Conservation (phyloP, 2,329 filamentous ascomycete species). For the Penicillium decumbens region DNA sequence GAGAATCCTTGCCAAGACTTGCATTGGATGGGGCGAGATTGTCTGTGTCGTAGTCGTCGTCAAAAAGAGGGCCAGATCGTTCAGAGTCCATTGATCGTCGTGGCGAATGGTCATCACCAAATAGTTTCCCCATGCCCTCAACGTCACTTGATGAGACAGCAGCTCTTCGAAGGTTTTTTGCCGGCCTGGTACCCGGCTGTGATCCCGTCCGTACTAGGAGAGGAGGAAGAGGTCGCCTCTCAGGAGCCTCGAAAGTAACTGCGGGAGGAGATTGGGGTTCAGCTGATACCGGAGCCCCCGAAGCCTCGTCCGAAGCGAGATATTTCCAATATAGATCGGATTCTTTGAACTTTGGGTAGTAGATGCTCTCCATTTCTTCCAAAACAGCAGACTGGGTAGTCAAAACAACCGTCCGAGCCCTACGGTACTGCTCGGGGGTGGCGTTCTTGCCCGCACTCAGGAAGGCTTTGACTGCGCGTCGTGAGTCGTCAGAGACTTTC, state of each 20-base stretch:
- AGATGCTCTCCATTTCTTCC: slow-evolving; percentile 73
- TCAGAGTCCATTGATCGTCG: slow-evolving; percentile 69
- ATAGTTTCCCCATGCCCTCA: slow-evolving; percentile 45
- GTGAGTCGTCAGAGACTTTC: slow-evolving; percentile 66
- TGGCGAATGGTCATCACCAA: slow-evolving; percentile 44
- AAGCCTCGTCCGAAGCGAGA: slow-evolving; percentile 73
- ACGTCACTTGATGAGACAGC: slow-evolving; percentile 60
- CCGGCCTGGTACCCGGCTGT: slow-evolving; percentile 39
- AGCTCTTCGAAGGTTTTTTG: slow-evolving; percentile 55
- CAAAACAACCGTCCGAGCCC: slow-evolving; percentile 74
- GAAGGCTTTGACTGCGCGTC: slow-evolving; percentile 68
- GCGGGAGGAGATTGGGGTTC: slow-evolving; percentile 17
- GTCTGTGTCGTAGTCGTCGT: slow-evolving; percentile 70
- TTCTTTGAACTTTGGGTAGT: slow-evolving; percentile 82
- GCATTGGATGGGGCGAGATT: slow-evolving; percentile 70
- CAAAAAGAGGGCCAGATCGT: slow-evolving; percentile 61
- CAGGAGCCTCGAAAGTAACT: slow-evolving; percentile 27
- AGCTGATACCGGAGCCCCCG: slow-evolving; percentile 20
- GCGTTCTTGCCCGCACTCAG: slow-evolving; percentile 71
- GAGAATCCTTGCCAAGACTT: slow-evolving; percentile 71
- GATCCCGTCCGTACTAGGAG: slow-evolving; percentile 48
- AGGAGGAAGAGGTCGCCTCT: slow-evolving; percentile 40
- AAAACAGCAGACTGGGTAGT: slow-evolving; percentile 76
- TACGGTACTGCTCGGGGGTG: slow-evolving; percentile 74
- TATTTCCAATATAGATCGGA: slow-evolving; percentile 97